Evolutionary conservation across 306 rosid species (phyloP), one percentile per base, ranked within the genome.

Genomic region (Citrullus amarus): DNA sequence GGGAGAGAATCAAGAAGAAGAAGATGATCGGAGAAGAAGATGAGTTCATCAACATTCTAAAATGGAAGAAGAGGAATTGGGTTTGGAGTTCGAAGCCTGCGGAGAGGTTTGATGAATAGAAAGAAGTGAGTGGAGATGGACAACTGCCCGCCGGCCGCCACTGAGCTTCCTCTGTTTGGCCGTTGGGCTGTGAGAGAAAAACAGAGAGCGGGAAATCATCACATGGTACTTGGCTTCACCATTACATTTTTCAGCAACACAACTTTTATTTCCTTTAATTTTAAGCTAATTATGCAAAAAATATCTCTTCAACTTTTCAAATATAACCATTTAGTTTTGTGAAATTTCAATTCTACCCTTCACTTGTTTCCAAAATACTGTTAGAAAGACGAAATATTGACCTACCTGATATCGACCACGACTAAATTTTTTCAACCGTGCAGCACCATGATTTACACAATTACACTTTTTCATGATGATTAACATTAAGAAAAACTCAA

Each of bases 41-140:
- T 34, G 51, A 82, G 17, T 65, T 78, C 93, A 86, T 87, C 30
- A 3, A 17, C 59, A 13, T 67, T 63, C 84, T 73, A 54, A 53
- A 65, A 5, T 17, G 78, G 18, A 44, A 36, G 16, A 39, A 57
- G 28, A 51, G 38, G 67, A 28, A 9, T 11, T 58, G 12, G 44
- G 13, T 15, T 30, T 30, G 3, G 18, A 60, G 28, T 28, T 4
- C 54, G 54, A 58, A 58, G 14, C 15, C 20, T 22, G 22, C 34
- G 34, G 5, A 58, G 34, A 8, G 63, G 32, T 20, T 58, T 56
- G 28, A 56, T 9, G 61, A 9, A 20, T 2, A 56, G 3, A 12
- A 60, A 60, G 43, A 62, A 62, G 4, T 7, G 6, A 6, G 1
- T 65, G 20, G 9, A 57, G 20, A 57, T 20, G 32, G 16, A 68